phyloP scores from a whole-genome alignment of 2,329 filamentous ascomycete species.

The Lasiodiplodia gonubiensis region DNA sequence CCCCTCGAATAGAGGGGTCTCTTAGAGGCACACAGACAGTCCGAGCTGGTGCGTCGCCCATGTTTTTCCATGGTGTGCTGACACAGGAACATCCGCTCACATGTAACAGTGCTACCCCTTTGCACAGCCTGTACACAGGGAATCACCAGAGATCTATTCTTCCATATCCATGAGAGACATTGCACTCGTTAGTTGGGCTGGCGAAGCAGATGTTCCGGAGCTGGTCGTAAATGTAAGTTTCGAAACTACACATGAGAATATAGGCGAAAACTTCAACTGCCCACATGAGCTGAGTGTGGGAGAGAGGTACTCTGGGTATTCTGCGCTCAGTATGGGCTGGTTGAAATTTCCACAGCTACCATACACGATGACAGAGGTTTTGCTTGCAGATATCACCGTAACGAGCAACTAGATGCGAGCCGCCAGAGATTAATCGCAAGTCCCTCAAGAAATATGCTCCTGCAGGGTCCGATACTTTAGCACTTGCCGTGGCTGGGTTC shows the following conservation, averaged over 20 bases:
- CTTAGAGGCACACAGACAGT: neutral
- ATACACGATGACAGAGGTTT: neutral
- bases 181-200: neutral
- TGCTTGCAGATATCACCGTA: neutral
- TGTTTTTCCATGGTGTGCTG: neutral
- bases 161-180: neutral
- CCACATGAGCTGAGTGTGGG: neutral
- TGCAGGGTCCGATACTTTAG: neutral
- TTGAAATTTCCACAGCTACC: neutral
- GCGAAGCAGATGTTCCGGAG: neutral
- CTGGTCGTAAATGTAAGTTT: neutral
- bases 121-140: accelerated
- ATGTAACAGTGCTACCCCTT: neutral
- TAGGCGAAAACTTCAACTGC: neutral
- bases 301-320: neutral
- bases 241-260: neutral
- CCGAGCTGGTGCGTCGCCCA: neutral
- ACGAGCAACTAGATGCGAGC: neutral
- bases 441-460: neutral
- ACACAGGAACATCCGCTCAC: neutral
- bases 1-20: neutral
- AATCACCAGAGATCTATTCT: neutral
- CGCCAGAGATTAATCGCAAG: neutral
- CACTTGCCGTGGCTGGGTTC: neutral
- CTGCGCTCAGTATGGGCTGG: neutral